A percentile compares a stretch with the other conserved stretches of the same genome.
Conservation (phyloP, 2,329 filamentous ascomycete genomes). For the Diaporthe amygdali region DNA sequence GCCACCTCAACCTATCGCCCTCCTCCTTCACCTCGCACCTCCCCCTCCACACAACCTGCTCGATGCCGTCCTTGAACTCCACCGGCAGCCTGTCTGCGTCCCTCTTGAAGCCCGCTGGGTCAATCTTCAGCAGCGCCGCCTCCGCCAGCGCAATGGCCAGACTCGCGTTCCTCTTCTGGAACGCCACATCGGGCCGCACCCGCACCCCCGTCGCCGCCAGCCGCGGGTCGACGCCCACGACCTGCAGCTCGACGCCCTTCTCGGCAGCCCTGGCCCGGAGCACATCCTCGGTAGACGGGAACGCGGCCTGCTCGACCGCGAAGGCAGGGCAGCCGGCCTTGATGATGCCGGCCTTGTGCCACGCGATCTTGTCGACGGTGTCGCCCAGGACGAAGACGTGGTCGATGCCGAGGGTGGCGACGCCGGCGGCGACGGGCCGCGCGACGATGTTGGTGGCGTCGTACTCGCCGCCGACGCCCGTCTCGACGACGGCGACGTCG, state of each 20-base stretch:
- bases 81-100: conserved; percentile 51
- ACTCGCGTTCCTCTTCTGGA: conserved; percentile 63
- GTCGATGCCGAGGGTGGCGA: conserved; percentile 72
- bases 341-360: conserved; percentile 78
- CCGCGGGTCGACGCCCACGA: conserved; percentile 52
- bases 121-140: conserved; percentile 50
- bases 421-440: conserved; percentile 61
- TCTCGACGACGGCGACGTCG: conserved; percentile 69
- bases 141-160: conserved; percentile 58
- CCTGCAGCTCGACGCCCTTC: conserved; percentile 52
- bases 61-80: conserved; percentile 75
- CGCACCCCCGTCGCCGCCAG: conserved; percentile 37
- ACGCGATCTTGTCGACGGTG: conserved; percentile 70
- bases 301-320: conserved; percentile 53
- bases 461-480: conserved; percentile 70
- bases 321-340: conserved; percentile 65
- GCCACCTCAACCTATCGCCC: conserved; percentile 72
- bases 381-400: conserved; percentile 68
- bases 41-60: conserved; percentile 78
- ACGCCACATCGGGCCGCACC: conserved; percentile 57
- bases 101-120: conserved; percentile 34
- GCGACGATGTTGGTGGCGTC: conserved; percentile 73
- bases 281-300: conserved; percentile 53
- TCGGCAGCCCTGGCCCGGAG: conserved; percentile 61
- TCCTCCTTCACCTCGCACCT: conserved; percentile 69